Base-by-base conservation (phyloP, 768 basidiomycete genomes). In the Lactarius pseudohatsudake region DNA sequence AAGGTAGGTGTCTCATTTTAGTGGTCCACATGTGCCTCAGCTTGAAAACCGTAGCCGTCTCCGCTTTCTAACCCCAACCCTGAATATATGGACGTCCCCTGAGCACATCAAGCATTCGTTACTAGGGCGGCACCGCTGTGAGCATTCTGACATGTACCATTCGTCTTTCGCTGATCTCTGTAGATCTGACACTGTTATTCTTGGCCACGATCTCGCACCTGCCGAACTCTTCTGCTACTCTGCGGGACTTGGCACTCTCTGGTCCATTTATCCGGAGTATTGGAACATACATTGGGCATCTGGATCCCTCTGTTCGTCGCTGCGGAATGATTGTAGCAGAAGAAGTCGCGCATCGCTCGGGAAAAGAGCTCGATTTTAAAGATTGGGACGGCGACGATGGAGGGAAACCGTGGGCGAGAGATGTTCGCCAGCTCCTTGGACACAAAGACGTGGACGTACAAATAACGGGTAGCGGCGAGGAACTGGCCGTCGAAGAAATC, bases 291-390 rank as follows among this genome's bases (percentile, higher is more conserved):
- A 86, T 99, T 55, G 81, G 81, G 0, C 93, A 96, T 75, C 77
- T 87, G 7, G 93, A 96, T 61, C 77, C 80, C 1, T 81, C 86
- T 4, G 83, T 97, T 22, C 88, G 96, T 4, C 83, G 88, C 30
- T 91, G 94, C 70, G 97, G 97, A 3, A 96, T 99, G 94, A 82
- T 98, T 40, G 87, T 86, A 0, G 96, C 92, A 0, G 96, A 99
- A 76, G 79, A 89, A 20, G 82, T 90, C 10, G 91, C 93, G 0
- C 78, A 79, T 6, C 79, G 80, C 32, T 80, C 81, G 16, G 83
- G 86, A 7, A 90, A 90, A 74, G 82, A 81, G 57, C 80, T 98
- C 26, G 81, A 86, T 64, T 98, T 99, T 70, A 88, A 84, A 0
- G 86, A 83, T 47, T 97, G 96, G 96, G 89, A 91, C 9, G 93